Conservation (phyloP, 495 filamentous ascomycete genomes). For the Hyaloscypha bicolor region DNA sequence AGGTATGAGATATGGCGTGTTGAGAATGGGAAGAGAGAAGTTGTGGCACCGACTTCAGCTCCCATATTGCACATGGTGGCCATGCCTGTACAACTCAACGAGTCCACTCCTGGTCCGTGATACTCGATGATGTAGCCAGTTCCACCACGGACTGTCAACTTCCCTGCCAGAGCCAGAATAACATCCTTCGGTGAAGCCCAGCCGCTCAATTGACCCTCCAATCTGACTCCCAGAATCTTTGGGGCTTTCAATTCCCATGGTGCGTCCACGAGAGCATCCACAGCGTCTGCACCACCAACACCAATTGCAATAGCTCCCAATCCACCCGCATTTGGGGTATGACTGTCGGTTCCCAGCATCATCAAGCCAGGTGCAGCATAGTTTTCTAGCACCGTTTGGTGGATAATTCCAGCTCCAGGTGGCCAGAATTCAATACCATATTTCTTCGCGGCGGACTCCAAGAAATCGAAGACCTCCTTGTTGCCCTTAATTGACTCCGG, state of each 20-base stretch:
- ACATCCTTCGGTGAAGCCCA: constrained; percentile 97
- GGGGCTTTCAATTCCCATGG: constrained; percentile 98
- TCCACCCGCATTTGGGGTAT: constrained; percentile 95
- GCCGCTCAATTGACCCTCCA: constrained; percentile 81
- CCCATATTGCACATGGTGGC: constrained; percentile 86
- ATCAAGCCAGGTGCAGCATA: constrained; percentile 96
- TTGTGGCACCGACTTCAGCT: constrained; percentile 94
- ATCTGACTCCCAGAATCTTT: constrained; percentile 80
- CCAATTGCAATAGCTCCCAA: constrained; percentile 94
- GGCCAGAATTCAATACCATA: constrained; percentile 99
- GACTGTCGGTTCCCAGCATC: constrained; percentile 99
- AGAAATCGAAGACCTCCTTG: constrained; percentile 95
- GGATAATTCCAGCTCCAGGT: constrained; percentile 97
- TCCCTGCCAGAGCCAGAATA: constrained; percentile 85
- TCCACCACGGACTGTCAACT: constrained; percentile 90
- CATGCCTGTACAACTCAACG: constrained; percentile 90
- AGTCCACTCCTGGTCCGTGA: constrained; percentile 82
- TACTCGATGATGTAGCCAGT: constrained; percentile 97
- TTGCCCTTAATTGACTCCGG: constrained; percentile 87
- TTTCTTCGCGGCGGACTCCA: constrained; percentile 91
- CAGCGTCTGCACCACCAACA: constrained; percentile 95
- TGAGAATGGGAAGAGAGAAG: constrained; percentile 82
- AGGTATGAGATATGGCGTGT: constrained; percentile 75
- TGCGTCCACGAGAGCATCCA: constrained; percentile 93
- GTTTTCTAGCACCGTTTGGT: constrained; percentile 97